Conservation (phyloP, 176 grass and related monocot genomes). For the Saccharum spontaneum region DNA sequence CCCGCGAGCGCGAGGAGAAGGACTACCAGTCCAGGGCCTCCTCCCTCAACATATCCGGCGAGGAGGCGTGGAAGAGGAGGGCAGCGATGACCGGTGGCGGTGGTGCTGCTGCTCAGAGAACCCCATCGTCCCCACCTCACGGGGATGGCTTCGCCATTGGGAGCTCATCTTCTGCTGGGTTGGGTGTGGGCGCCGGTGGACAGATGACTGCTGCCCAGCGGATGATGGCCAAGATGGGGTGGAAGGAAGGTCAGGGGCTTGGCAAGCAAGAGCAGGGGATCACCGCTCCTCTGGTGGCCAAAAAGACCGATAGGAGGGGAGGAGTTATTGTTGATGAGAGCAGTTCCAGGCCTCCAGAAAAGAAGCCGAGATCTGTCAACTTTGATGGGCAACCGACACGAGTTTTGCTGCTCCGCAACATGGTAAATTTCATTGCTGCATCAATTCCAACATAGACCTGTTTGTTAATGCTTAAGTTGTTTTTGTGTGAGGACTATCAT, state of each 20-base stretch:
- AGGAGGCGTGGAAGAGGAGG: conserved; percentile 91
- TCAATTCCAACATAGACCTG: not conserved
- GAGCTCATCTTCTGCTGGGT: conserved; percentile 52
- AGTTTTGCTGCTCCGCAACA: conserved; percentile 80
- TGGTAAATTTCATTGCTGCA: conserved; percentile 49
- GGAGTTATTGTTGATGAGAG: conserved; percentile 89
- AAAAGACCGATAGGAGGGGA: conserved; percentile 79
- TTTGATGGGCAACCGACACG: conserved; percentile 68
- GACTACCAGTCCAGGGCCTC: conserved; percentile 52
- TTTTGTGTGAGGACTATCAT: not conserved
- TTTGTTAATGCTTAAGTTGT: not conserved
- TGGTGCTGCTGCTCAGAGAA: conserved; percentile 10
- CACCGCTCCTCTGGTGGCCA: conserved; percentile 75
- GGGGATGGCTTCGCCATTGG: conserved; percentile 60
- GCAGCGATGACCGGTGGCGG: conserved; percentile 65
- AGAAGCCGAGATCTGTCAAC: conserved; percentile 70
- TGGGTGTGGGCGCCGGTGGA: conserved; percentile 60
- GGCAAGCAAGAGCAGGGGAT: conserved; percentile 95
- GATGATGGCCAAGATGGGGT: conserved; percentile 99
- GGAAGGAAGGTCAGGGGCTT: conserved; percentile 97
- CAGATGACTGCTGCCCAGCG: conserved; percentile 94
- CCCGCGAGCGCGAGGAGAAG: conserved; percentile 51
- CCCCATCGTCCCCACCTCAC: conserved; percentile 44
- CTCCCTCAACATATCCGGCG: conserved; percentile 77
- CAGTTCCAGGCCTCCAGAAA: conserved; percentile 50